A percentile compares a stretch with the other conserved stretches of the same genome.
Conservation (phyloP, 2,329 filamentous ascomycete species). For the Rhytidhysteron rufulum region DNA sequence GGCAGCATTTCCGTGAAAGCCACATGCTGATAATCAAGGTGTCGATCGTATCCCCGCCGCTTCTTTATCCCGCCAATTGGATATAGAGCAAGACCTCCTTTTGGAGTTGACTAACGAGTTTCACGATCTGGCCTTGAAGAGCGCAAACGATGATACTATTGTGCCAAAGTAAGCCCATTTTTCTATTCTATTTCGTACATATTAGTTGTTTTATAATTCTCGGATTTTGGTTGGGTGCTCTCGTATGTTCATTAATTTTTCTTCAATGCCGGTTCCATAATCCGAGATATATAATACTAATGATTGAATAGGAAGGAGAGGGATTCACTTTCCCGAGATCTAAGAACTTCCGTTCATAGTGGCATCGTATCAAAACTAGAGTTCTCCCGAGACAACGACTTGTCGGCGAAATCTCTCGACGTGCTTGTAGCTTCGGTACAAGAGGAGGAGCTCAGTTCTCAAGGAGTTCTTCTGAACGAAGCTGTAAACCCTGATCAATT, state of each 20-base stretch:
- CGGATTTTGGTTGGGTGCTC: too few relatives aligned
- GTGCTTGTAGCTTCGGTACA: conserved; percentile 10
- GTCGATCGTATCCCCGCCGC: conserved; percentile 12
- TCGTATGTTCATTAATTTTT: too few relatives aligned
- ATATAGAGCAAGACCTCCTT: conserved; percentile 17
- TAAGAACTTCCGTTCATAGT: conserved; percentile 7
- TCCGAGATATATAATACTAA: too few relatives aligned
- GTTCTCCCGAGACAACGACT: conserved; percentile 17
- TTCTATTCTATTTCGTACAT: background rate
- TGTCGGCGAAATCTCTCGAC: conserved; percentile 20
- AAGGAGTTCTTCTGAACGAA: conserved; percentile 10
- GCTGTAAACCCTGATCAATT: conserved; percentile 3
- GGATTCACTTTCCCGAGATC: conserved; percentile 11
- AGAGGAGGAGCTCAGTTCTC: conserved; percentile 5
- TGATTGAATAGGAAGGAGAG: conserved; percentile 8
- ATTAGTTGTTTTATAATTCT: too few relatives aligned
- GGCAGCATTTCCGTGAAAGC: too few relatives aligned
- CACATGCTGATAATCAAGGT: background rate
- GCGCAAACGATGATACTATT: conserved; percentile 17
- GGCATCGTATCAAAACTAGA: conserved; percentile 14
- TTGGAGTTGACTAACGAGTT: conserved; percentile 16
- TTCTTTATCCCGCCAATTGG: conserved; percentile 15
- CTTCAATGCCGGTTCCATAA: too few relatives aligned
- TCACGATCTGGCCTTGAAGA: conserved; percentile 19
- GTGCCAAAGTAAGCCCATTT: conserved; percentile 15